Percentiles rank a stretch among this genome's conserved stretches.
Conservation (phyloP, 768 basidiomycete genomes). For the Xerocomellus amylosporus region DNA sequence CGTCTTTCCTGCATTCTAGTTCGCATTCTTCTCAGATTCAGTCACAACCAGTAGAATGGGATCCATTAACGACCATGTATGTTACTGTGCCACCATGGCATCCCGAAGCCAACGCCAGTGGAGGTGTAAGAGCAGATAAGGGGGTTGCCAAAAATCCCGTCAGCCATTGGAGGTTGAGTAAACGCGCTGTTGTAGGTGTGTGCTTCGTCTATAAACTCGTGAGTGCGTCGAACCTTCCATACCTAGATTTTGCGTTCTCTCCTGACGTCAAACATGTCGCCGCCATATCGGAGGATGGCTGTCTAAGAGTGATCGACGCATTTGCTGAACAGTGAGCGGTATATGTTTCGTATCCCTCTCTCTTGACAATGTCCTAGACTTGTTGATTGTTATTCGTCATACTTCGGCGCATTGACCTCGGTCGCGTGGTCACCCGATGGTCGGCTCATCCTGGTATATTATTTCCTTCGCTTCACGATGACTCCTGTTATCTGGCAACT, state of each 20-base stretch:
- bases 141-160: slow-evolving; percentile 82
- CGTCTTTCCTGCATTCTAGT: slow-evolving; percentile 26
- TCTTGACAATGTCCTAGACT: slow-evolving; percentile 47
- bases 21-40: slow-evolving; percentile 25
- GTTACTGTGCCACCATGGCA: slow-evolving; percentile 89
- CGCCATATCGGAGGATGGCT: slow-evolving; percentile 90
- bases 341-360: background rate
- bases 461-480: background rate
- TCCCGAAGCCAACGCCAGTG: slow-evolving; percentile 43
- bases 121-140: slow-evolving; percentile 50
- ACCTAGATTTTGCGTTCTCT: slow-evolving; percentile 84
- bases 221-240: background rate
- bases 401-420: slow-evolving; percentile 89
- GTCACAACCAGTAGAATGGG: slow-evolving; percentile 53
- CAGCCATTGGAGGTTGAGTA: slow-evolving; percentile 83
- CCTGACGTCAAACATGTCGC: slow-evolving; percentile 91
- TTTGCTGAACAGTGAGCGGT: slow-evolving; percentile 73
- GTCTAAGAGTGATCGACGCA: slow-evolving; percentile 85
- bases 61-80: slow-evolving; percentile 70
- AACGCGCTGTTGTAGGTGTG: slow-evolving; percentile 69
- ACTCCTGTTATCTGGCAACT: slow-evolving; percentile 1
- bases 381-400: slow-evolving; percentile 91
- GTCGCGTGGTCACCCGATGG: slow-evolving; percentile 96
- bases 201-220: background rate
- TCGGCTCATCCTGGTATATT: slow-evolving; percentile 76